Percentiles rank a stretch among this genome's conserved stretches.
phyloP scores from a whole-genome alignment of 2,329 filamentous ascomycete species.

The Hypoxylon sp. region DNA sequence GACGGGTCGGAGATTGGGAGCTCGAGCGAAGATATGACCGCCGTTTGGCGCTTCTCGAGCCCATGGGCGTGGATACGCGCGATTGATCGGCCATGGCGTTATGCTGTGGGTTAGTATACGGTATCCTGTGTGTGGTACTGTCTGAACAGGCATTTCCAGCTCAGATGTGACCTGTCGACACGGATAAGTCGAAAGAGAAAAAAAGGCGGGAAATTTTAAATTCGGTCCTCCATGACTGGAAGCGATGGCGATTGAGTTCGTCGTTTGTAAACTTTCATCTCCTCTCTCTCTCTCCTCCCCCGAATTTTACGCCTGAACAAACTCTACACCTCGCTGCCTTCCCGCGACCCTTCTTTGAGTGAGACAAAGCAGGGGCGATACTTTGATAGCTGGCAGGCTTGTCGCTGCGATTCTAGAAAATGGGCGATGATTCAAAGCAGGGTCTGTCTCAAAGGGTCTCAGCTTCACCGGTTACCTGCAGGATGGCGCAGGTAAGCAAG shows the following conservation, averaged over 20 bases:
- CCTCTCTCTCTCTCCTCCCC: slow-evolving; percentile 38
- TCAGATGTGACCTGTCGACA: slow-evolving; percentile 35
- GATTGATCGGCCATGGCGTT: slow-evolving; percentile 47
- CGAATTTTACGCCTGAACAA: slow-evolving; percentile 9
- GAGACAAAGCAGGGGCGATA: slow-evolving; percentile 27
- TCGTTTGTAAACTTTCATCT: slow-evolving; percentile 39
- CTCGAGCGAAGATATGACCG: slow-evolving; percentile 50
- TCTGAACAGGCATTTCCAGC: slow-evolving; percentile 32
- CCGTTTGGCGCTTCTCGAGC: slow-evolving; percentile 50
- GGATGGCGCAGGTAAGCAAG: slow-evolving; percentile 6
- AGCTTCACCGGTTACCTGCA: slow-evolving; percentile 35
- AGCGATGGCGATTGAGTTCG: slow-evolving; percentile 25
- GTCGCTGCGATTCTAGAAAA: slow-evolving; percentile 38
- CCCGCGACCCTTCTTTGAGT: slow-evolving; percentile 5
- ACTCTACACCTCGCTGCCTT: slow-evolving; percentile 23
- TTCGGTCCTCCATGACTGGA: slow-evolving; percentile 41
- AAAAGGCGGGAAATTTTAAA: slow-evolving; percentile 23
- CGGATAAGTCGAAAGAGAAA: slow-evolving; percentile 11
- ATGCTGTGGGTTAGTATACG: slow-evolving; percentile 41
- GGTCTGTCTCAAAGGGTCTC: too few species aligned
- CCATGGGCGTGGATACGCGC: slow-evolving; percentile 46
- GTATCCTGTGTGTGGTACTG: slow-evolving; percentile 24
- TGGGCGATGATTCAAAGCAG: slow-evolving; percentile 27
- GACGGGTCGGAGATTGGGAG: slow-evolving; percentile 57
- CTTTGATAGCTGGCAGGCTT: slow-evolving; percentile 25